Base-by-base conservation (phyloP, 2,329 filamentous ascomycete species). In the Lasiodiplodia theobromae region DNA sequence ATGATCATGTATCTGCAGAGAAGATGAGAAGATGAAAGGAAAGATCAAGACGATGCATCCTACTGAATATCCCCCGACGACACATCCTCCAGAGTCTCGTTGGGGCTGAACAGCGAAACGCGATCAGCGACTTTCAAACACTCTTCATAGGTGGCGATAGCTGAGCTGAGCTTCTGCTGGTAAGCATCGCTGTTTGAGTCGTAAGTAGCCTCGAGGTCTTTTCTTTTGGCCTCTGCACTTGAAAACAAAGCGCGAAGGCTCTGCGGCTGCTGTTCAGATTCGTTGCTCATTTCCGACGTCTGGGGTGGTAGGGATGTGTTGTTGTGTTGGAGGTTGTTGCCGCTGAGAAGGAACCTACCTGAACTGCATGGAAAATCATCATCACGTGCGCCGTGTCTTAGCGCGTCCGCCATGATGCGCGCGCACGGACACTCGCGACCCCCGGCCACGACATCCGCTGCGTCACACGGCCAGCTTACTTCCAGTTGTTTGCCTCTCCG, bases 31-130 rank as follows among this genome's bases (percentile, higher is more conserved):
- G 65, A 18, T 37, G 47, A 70, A 37, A 68, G 60, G 21, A 38
- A 56, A 34, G 69, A 78, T 70, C 78, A 74, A 62, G 56, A 44
- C 68, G 79, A 70, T 78, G 76, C 57, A 73, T 11, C 80, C 69
- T 83, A 97, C 81, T 93, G 93, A 38, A 99, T 82, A 75, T 97
- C 91, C n/a, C 87, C 86, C 1, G 95, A 96, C 16, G 92, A 85
- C 38, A 97, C 83, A 81, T 99, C 96, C 70, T 99, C 96, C 49
- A 95, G 81, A 0, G 88, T 87, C 80, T 99, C 96, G 80, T 99
- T 99, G 44, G 89, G 86, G 73, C 93, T 97, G 86, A 98, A 98
- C 66, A 99, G 84, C 0, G 92, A 91, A 31, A 96, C 84, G 69
- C 88, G 86, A 72, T 88, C 84, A 71, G 92, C 88, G 68, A 92